Evolutionary conservation across 371 early-diverging fungal genomes (phyloP), one percentile per base, ranked within the genome.

Genomic region (Nematocida minor): DNA sequence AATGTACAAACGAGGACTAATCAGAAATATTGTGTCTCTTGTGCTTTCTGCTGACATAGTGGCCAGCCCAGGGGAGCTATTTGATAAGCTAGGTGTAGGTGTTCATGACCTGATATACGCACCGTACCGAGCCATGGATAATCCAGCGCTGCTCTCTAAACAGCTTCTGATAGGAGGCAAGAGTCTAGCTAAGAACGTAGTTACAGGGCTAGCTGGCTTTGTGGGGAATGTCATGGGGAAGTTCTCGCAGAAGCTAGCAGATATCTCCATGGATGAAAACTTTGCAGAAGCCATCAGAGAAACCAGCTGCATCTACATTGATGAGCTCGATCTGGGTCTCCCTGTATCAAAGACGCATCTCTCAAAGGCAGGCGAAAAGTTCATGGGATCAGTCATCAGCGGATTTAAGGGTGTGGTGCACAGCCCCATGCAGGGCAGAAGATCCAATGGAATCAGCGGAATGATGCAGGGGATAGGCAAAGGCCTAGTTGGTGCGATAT

Each of bases 391-490:
- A 11, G 63, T 60, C 11, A 74, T 74, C 44, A 74, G 77, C 34
- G 77, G 77, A 44, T 60, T 74, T 48, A 62, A 53, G 38, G 77
- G 77, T 16, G 77, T 74, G 9, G 25, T 74, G 2, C 77, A 74
- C 53, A 74, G 77, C 38, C 77, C 77, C 11, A 63, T 74, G 22
- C 47, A 74, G 38, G 77, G 77, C 27, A 62, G 77, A 40, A 62
- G 51, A 34, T 62, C 77, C 3, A 74, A 66, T 1, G 77, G 77
- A 2, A 7, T 74, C 29, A 74, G 63, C 27, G 77, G 77, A 2
- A 74, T 74, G 77, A 66, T 74, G 7, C 77, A 74, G 55, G 77
- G 77, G 7, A 11, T 74, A 34, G 77, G 77, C 16, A 74, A 74
- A 53, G 77, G 77, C 9, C 60, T 74, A n/a, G 38, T 74, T 14